Evolutionary conservation across 495 filamentous ascomycete genomes (phyloP), one percentile per base, ranked within the genome.

Genomic region (Neurospora tetraspora): DNA sequence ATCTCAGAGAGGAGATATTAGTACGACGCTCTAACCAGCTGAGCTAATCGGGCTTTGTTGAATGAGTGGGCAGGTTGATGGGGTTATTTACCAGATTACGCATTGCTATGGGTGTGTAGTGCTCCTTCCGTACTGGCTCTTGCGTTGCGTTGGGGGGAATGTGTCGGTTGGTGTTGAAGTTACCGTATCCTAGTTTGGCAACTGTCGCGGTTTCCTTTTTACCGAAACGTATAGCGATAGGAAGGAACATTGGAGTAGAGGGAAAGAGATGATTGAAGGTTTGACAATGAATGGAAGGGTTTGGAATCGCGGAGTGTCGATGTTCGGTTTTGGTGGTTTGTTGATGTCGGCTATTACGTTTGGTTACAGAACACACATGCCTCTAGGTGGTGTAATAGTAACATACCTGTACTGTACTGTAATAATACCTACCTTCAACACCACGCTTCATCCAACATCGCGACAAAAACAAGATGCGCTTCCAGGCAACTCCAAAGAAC

Each of bases 21-120:
- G 42, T 45, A 45, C 42, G 42, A 53, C 45, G 45, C 45, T 53
- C 45, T 53, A 53, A 53, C 45, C 45, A 53, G 45, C 45, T 53
- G 45, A 53, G 45, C 45, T 53, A 53, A 53, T 53, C 45, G 45
- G 45, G 45, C 45, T 27, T 53, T 1, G 11, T 0, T 53, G 2
- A 11, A 47, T 2, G 0, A 45, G n/a, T 20, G 8, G 0, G 42
- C 0, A 3, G 3, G 8, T 10, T 2, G 18, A 20, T 10, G 1
- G 42, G 3, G 0, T 20, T 45, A 45, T 45, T 20, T 40, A 7
- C 14, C 39, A 2, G 2, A 40, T 16, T 6, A 40, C 16, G 39
- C 0, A 12, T 16, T 14, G 11, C 4, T 10, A n/a, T n/a, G n/a
- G n/a, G 10, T 11, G 9, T 4, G 12, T 39, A 14, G 39, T 40